Evolutionary conservation across 345 rosid species (phyloP).

Genomic region (Theobroma cacao): DNA sequence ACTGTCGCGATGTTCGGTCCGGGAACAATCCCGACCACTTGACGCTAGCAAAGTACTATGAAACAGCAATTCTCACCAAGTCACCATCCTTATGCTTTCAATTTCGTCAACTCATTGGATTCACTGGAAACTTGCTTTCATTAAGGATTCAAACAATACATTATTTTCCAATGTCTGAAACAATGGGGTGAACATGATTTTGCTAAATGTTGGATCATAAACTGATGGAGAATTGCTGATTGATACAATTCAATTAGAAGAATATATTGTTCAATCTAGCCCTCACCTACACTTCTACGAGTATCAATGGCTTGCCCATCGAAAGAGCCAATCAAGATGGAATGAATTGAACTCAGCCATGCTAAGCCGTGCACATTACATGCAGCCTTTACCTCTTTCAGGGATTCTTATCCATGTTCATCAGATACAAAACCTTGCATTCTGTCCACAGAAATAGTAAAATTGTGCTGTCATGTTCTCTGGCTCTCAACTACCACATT

Average conservation of each 20-base stretch:
- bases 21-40: too few species aligned
- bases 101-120: background rate
- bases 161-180: background rate
- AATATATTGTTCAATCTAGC: background rate
- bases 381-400: background rate
- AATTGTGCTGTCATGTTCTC: background rate
- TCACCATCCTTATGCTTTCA: too few species aligned
- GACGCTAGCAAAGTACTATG: too few species aligned
- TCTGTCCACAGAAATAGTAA: background rate
- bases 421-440: background rate
- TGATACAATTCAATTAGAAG: background rate
- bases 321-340: background rate
- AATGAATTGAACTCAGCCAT: background rate
- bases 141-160: background rate
- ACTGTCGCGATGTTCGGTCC: too few species aligned
- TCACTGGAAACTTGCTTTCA: background rate
- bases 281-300: background rate
- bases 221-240: background rate
- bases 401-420: background rate
- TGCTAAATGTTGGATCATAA: background rate
- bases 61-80: too few species aligned
- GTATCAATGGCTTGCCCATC: background rate
- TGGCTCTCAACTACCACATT: conserved; percentile 62
- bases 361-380: background rate
- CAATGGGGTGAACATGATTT: background rate